Evolutionary conservation across 495 filamentous ascomycete genomes (phyloP).

Genomic region (Chaetomium fimeti): DNA sequence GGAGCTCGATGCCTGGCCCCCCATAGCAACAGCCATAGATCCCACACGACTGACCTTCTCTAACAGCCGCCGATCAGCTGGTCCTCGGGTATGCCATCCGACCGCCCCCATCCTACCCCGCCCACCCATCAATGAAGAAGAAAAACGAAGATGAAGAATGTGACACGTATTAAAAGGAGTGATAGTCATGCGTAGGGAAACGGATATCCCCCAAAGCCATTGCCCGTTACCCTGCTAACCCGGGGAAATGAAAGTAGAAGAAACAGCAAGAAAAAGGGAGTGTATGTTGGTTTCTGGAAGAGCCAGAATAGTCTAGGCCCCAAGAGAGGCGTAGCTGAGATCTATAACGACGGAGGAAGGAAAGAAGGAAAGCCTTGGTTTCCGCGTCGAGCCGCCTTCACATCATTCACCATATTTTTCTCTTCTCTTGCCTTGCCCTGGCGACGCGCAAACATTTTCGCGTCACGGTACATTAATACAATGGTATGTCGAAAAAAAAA

Average conservation of each 20-base stretch:
- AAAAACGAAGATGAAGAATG: background rate
- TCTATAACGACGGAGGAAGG: background rate
- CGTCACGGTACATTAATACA: slow-evolving; percentile 19
- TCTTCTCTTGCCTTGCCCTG: background rate
- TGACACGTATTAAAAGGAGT: slow-evolving; percentile 1
- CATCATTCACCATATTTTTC: background rate
- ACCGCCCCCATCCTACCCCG: too few species aligned
- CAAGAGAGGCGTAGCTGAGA: background rate
- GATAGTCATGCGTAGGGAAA: background rate
- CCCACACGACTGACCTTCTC: background rate
- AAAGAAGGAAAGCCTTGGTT: background rate
- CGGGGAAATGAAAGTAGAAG: background rate
- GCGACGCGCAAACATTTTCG: background rate
- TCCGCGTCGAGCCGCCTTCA: background rate
- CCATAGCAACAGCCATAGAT: background rate
- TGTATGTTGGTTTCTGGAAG: background rate
- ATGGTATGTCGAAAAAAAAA: slow-evolving; percentile 10
- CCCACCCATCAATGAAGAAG: background rate
- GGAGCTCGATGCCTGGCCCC: background rate
- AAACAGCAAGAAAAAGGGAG: background rate
- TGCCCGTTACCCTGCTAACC: slow-evolving; percentile 1
- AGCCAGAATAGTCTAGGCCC: background rate
- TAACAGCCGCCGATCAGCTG: background rate
- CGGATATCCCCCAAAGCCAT: background rate
- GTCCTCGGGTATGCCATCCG: too few species aligned